A percentile compares a stretch with the other conserved stretches of the same genome.
Evolutionary conservation across 139 green algal genomes (phyloP).

Genomic region (Yamagishiella unicocca): DNA sequence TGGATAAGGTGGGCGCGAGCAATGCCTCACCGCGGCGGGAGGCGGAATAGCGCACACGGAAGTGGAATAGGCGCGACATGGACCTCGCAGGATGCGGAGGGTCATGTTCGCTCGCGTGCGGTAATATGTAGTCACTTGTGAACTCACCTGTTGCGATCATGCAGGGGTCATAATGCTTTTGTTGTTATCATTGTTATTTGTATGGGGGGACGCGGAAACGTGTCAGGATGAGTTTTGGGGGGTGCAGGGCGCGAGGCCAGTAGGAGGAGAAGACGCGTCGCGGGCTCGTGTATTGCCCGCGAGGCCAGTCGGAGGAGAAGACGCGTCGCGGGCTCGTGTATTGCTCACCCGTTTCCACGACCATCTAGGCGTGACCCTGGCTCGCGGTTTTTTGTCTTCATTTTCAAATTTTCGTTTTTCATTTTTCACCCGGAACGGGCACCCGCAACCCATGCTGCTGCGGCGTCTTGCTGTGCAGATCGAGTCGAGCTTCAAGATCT

Average conservation of each 20-base stretch:
- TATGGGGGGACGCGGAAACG: no score
- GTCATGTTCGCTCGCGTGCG: no score
- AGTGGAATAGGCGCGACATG: background rate
- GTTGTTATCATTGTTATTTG: background rate
- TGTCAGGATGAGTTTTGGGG: no score
- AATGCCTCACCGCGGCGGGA: background rate
- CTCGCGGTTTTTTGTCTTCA: background rate
- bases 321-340: no score
- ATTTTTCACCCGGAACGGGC: background rate
- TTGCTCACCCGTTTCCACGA: background rate
- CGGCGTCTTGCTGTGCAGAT: slow-evolving; percentile 69
- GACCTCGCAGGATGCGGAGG: background rate
- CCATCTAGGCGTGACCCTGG: background rate
- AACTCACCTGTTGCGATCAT: no score
- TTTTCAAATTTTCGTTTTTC: background rate
- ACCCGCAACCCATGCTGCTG: slow-evolving; percentile 66
- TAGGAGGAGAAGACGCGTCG: no score
- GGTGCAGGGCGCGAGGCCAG: no score
- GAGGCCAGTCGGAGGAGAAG: no score
- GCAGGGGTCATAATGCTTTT: background rate
- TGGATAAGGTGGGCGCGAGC: background rate
- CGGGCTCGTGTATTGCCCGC: no score
- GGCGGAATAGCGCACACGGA: background rate
- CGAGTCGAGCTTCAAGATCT: background rate
- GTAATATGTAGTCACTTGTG: no score